Percentiles rank a stretch among this genome's conserved stretches.
Evolutionary conservation across 345 rosid species (phyloP).

Genomic region (thale cress (Arabidopsis thaliana)): TAIR10.1 NC_003070.9:11946501-11947000

Average conservation of each 20-base stretch:
- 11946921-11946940: background rate
- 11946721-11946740: background rate
- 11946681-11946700: background rate
- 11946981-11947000: slow-evolving; percentile 1
- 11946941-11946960: background rate
- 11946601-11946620: slow-evolving; percentile 63
- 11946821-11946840: slow-evolving; percentile 58
- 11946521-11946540: slow-evolving; percentile 57
- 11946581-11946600: slow-evolving; percentile 49
- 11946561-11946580: slow-evolving; percentile 25
- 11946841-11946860: slow-evolving; percentile 51
- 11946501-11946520: slow-evolving; percentile 59
- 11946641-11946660: slow-evolving; percentile 23
- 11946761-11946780: slow-evolving; percentile 31
- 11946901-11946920: background rate
- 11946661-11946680: background rate
- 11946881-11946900: slow-evolving; percentile 3
- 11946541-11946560: slow-evolving; percentile 51
- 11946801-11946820: slow-evolving; percentile 62
- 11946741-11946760: slow-evolving; percentile 1
- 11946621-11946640: slow-evolving; percentile 44
- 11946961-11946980: background rate
- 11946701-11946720: background rate
- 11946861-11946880: slow-evolving; percentile 43
- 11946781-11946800: slow-evolving; percentile 56